A percentile compares a stretch with the other conserved stretches of the same genome.
Conservation (phyloP, 2,329 filamentous ascomycete species). For the Leptographium procerum region DNA sequence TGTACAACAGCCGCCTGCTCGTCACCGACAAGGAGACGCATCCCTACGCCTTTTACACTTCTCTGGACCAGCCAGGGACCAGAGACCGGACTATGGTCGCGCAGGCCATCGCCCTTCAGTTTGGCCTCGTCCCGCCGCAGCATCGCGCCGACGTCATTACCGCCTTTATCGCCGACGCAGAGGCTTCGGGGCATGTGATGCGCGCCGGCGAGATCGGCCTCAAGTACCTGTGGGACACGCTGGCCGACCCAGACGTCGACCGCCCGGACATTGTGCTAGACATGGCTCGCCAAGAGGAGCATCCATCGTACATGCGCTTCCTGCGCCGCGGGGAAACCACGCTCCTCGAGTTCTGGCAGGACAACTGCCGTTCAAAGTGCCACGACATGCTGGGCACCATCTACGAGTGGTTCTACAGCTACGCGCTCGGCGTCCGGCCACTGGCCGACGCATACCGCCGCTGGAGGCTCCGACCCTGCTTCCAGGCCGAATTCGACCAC, state of each 20-base stretch:
- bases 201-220: neutral
- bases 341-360: neutral
- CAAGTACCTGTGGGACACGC: neutral
- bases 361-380: neutral
- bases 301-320: neutral
- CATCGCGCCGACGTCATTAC: neutral
- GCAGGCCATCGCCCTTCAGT: neutral
- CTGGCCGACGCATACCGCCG: neutral
- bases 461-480: neutral
- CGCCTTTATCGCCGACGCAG: neutral
- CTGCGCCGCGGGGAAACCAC: neutral
- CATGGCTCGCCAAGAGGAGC: neutral
- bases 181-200: neutral
- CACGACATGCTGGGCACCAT: slow-evolving; percentile 1
- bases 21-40: neutral
- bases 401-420: neutral
- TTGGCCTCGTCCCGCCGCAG: neutral
- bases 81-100: neutral
- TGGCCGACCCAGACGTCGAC: neutral
- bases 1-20: neutral
- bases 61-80: neutral
- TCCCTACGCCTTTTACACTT: neutral
- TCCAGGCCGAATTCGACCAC: neutral
- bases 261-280: neutral
- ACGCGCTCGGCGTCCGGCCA: neutral